phyloP scores from a whole-genome alignment of 495 filamentous ascomycete species.

The Penicillium macrosclerotiorum region DNA sequence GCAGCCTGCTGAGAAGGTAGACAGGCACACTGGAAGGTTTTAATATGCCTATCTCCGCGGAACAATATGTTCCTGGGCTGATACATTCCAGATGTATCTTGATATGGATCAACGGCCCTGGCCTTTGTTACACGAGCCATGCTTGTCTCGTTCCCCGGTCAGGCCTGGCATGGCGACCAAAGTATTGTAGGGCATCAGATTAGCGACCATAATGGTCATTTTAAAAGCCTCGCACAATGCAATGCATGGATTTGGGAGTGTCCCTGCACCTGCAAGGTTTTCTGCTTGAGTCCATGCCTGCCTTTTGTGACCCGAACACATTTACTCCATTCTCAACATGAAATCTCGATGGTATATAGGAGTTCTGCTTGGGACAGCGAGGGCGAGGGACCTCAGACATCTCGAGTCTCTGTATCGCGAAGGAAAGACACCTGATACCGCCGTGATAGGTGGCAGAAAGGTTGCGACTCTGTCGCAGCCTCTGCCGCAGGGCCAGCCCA shows the following conservation, averaged over 20 bases:
- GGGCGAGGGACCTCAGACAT: not conserved
- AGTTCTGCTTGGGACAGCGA: not conserved
- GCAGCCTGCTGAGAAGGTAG: not conserved
- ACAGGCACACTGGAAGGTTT: too few species aligned
- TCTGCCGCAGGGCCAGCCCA: conserved; percentile 1
- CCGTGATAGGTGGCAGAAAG: not conserved
- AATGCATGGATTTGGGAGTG: not conserved
- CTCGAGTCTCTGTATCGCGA: conserved; percentile 1
- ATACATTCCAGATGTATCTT: not conserved
- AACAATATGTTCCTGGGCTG: not conserved
- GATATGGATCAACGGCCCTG: not conserved
- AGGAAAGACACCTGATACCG: conserved; percentile 5
- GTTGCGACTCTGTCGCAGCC: conserved; percentile 5
- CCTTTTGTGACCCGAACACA: not conserved
- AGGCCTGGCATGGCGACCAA: not conserved
- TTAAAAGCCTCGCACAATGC: not conserved
- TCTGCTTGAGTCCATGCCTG: not conserved
- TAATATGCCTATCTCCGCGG: not conserved
- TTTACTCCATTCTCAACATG: not conserved
- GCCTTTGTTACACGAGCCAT: not conserved
- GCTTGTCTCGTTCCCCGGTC: not conserved
- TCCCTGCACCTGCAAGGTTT: not conserved
- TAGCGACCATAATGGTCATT: not conserved
- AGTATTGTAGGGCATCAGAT: not conserved
- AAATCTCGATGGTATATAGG: not conserved